A percentile compares a stretch with the other conserved stretches of the same genome.
Evolutionary conservation across 805 yeast species (phyloP).

Genomic region (Yarrowia sp.): DNA sequence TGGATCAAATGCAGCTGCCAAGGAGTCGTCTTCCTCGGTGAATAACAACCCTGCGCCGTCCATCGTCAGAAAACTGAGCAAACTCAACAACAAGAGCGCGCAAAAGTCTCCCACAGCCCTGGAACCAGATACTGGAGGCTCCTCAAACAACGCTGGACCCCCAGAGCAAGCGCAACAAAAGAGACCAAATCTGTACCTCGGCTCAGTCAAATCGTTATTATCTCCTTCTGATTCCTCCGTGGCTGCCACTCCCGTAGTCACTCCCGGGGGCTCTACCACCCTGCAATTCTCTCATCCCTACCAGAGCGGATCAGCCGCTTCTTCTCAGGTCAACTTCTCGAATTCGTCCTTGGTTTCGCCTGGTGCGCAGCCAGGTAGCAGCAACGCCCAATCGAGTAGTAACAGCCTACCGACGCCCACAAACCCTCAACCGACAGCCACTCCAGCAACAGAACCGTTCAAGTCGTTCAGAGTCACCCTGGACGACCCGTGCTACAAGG

Average conservation of each 20-base stretch:
- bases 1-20: not conserved
- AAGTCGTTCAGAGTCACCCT: slow-evolving; percentile 84
- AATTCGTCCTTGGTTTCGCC: slow-evolving; percentile 20
- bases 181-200: slow-evolving; percentile 17
- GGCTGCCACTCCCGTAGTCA: slow-evolving; percentile 22
- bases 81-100: slow-evolving; percentile 15
- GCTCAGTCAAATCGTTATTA: slow-evolving; percentile 17
- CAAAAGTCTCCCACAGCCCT: slow-evolving; percentile 21
- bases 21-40: not conserved
- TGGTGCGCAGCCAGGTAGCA: slow-evolving; percentile 4
- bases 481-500: slow-evolving; percentile 89
- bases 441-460: slow-evolving; percentile 63
- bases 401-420: not conserved
- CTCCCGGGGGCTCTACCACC: slow-evolving; percentile 28
- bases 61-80: slow-evolving; percentile 17
- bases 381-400: not conserved
- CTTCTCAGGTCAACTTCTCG: slow-evolving; percentile 23
- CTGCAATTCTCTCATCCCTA: slow-evolving; percentile 30
- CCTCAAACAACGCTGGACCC: not conserved
- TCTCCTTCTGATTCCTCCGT: slow-evolving; percentile 23
- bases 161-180: not conserved
- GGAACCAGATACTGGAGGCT: not conserved
- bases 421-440: slow-evolving; percentile 7
- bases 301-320: slow-evolving; percentile 22
- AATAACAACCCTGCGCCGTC: slow-evolving; percentile 1